Conservation (phyloP, 2,329 filamentous ascomycete species). For the Exserohilum turcica region DNA sequence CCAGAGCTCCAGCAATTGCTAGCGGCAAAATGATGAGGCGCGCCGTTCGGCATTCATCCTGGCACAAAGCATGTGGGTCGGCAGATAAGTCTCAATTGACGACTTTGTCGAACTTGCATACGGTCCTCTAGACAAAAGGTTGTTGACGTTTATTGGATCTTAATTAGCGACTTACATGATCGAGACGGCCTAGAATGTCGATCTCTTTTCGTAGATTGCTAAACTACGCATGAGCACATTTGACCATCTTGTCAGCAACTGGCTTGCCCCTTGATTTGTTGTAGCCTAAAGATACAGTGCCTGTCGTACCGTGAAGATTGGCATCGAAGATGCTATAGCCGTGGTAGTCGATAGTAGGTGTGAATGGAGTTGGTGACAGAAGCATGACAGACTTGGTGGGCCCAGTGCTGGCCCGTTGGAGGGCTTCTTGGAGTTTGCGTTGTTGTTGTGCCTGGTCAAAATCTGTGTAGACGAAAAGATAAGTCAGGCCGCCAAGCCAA, state of each 20-base stretch:
- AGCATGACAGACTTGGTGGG: conserved; percentile 1
- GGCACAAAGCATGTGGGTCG: background rate
- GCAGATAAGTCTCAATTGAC: conserved; percentile 4
- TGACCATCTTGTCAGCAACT: conserved; percentile 12
- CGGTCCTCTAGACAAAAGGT: background rate
- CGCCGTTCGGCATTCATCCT: conserved; percentile 6
- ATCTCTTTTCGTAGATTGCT: conserved; percentile 5
- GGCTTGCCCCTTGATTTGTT: conserved; percentile 8
- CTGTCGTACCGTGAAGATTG: too few species aligned
- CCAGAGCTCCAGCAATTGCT: conserved; percentile 3
- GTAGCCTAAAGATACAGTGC: conserved; percentile 9
- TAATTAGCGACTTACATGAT: conserved; percentile 3
- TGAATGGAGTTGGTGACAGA: conserved; percentile 8
- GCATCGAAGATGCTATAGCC: conserved; percentile 14
- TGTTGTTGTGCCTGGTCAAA: conserved; percentile 4
- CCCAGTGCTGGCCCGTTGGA: background rate
- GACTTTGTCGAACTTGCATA: conserved; percentile 6
- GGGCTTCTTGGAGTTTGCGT: conserved; percentile 7
- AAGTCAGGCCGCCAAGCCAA: conserved; percentile 7
- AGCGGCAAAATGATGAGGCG: conserved; percentile 7
- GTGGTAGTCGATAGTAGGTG: conserved; percentile 8
- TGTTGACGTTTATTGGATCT: background rate
- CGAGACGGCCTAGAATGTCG: conserved; percentile 1
- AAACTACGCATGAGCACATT: conserved; percentile 5
- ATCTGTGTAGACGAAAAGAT: conserved; percentile 8